These are phyloP conservation scores for Acacia concinna DNA, from an alignment of 331 rosid species.

Conservation along the genomic window DNA sequence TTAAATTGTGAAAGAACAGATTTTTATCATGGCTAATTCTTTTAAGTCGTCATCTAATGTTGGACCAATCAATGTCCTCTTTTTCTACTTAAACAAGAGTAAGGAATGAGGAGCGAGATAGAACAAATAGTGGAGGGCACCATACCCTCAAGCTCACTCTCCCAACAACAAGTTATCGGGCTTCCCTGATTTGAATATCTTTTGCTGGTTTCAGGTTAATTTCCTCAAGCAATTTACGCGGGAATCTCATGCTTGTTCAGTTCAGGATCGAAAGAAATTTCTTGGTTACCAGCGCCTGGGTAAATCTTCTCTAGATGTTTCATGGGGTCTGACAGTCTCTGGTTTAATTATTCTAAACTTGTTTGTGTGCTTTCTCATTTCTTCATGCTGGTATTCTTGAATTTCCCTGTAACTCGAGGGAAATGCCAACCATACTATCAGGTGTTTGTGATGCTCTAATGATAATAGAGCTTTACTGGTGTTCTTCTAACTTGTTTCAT, in stretches of 20 bases:
- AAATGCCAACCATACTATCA: neutral
- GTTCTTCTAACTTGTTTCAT: neutral
- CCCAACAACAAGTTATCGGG: neutral
- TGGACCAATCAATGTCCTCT: neutral
- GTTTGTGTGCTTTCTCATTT: neutral
- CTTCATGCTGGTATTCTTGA: neutral
- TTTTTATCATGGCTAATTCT: neutral
- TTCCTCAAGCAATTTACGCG: slow-evolving; percentile 62
- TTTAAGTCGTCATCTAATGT: neutral
- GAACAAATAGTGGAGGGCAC: neutral
- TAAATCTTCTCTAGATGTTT: slow-evolving; percentile 31
- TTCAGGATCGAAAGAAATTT: slow-evolving; percentile 65
- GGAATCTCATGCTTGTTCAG: slow-evolving; percentile 55
- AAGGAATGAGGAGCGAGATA: neutral
- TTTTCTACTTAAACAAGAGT: neutral
- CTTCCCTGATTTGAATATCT: neutral
- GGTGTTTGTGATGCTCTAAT: neutral
- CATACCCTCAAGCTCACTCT: too few species aligned
- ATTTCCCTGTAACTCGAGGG: neutral
- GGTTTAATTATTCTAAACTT: neutral
- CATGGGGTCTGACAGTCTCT: neutral
- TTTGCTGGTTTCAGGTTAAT: slow-evolving; percentile 65
- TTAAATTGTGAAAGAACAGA: neutral
- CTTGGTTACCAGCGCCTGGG: slow-evolving; percentile 75
- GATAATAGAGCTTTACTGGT: neutral